phyloP scores from a whole-genome alignment of 2,329 filamentous ascomycete species.

The Helotiales sp. region DNA sequence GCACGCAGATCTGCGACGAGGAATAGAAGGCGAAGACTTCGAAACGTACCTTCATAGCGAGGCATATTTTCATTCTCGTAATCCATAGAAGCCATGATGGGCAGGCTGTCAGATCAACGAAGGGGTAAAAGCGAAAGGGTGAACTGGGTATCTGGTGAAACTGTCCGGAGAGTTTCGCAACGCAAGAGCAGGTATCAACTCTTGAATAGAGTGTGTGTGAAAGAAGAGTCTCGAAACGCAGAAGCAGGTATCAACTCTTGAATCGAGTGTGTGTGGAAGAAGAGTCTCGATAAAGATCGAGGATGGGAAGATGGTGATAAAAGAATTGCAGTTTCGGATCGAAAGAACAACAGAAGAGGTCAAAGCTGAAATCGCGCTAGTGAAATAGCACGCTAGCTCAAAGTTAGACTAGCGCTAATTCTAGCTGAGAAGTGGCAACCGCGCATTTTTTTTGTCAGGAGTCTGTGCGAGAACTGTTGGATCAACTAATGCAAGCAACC shows the following conservation, averaged over 20 bases:
- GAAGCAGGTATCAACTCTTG: constrained; percentile 18
- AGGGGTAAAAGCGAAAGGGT: constrained; percentile 15
- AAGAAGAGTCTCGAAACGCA: constrained; percentile 19
- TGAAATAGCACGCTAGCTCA: constrained; percentile 12
- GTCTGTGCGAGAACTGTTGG: neutral
- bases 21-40: neutral
- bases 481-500: neutral
- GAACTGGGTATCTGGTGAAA: neutral
- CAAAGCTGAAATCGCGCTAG: neutral
- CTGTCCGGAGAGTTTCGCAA: constrained; percentile 8
- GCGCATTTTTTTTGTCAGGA: too few species aligned
- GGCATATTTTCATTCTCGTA: constrained; percentile 72
- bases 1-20: neutral
- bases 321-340: neutral
- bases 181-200: constrained; percentile 17
- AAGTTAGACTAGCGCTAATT: neutral
- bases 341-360: too few species aligned
- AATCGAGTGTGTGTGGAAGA: constrained; percentile 11
- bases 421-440: neutral
- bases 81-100: constrained; percentile 64
- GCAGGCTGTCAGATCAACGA: constrained; percentile 27
- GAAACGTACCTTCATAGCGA: constrained; percentile 64
- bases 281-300: constrained; percentile 12
- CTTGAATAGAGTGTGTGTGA: constrained; percentile 19
- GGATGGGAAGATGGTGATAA: constrained; percentile 7